Percentiles rank a stretch among this genome's conserved stretches.
Conservation (phyloP, 2,329 filamentous ascomycete species). For the Akanthomyces lecanii region DNA sequence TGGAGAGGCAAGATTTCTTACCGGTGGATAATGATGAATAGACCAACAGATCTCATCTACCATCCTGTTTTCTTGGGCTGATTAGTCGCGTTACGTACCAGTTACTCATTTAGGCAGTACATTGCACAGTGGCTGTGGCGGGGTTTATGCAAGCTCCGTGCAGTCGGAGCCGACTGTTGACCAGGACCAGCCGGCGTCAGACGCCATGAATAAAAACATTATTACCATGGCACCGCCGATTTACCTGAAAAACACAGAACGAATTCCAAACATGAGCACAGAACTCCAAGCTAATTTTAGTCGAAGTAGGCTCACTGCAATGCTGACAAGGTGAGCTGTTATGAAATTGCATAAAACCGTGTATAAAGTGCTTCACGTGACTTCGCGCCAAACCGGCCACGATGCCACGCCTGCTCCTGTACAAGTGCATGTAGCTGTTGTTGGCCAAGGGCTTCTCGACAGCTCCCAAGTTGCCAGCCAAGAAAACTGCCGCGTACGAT, state of each 20-base stretch:
- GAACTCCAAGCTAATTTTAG: neutral
- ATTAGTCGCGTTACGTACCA: neutral
- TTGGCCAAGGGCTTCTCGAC: slow-evolving; percentile 7
- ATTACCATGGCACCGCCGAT: neutral
- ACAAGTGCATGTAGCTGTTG: neutral
- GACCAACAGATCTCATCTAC: no score
- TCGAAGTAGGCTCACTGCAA: neutral
- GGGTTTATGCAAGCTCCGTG: neutral
- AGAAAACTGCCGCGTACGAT: neutral
- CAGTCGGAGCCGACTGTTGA: neutral
- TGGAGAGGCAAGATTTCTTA: no score
- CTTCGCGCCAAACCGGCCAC: neutral
- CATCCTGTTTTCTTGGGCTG: neutral
- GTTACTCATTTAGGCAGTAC: neutral
- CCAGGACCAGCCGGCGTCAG: neutral
- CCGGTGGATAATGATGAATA: no score
- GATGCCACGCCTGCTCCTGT: slow-evolving; percentile 1
- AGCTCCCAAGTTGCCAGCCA: slow-evolving; percentile 1
- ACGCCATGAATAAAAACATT: neutral
- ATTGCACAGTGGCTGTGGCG: neutral
- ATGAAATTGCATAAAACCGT: neutral
- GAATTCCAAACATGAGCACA: neutral
- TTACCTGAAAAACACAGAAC: neutral
- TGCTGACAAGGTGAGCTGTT: no score
- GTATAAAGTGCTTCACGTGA: slow-evolving; percentile 8